These are phyloP conservation scores for Pseudevernia furfuracea DNA, from an alignment of 495 filamentous ascomycete genomes.

Conservation along the genomic window DNA sequence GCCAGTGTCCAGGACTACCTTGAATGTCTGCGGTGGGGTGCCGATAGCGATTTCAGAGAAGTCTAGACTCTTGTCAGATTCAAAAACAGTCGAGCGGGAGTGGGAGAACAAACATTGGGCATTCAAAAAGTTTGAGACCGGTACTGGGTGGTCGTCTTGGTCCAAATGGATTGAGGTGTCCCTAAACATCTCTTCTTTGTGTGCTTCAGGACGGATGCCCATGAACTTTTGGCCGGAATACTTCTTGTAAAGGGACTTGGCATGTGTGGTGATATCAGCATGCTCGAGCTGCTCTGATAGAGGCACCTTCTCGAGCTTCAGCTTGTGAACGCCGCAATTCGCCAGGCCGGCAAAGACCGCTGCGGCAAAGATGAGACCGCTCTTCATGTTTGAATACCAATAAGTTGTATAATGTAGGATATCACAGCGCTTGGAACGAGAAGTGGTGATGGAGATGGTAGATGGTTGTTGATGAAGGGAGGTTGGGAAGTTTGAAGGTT, in stretches of 20 bases:
- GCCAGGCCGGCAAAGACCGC: conserved; percentile 76
- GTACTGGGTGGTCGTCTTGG: conserved; percentile 63
- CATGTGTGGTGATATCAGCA: conserved; percentile 72
- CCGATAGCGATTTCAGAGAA: conserved; percentile 95
- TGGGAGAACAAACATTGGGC: conserved; percentile 73
- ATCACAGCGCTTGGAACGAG: neutral
- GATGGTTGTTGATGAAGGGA: conserved; percentile 1
- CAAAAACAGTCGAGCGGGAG: neutral
- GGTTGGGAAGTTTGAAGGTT: conserved; percentile 1
- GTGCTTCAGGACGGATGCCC: conserved; percentile 64
- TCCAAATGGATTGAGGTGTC: conserved; percentile 60
- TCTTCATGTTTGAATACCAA: conserved; percentile 58
- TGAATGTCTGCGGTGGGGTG: conserved; percentile 88
- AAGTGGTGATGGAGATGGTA: neutral
- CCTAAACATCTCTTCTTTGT: conserved; percentile 69
- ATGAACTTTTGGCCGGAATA: conserved; percentile 70
- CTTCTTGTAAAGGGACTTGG: conserved; percentile 65
- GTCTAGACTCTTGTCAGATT: conserved; percentile 48
- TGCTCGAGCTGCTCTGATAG: conserved; percentile 78
- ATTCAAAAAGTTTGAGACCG: conserved; percentile 96
- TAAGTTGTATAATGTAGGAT: neutral
- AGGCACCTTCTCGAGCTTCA: conserved; percentile 95
- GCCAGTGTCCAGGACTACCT: conserved; percentile 96
- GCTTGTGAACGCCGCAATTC: conserved; percentile 78
- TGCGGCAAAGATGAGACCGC: conserved; percentile 62